A percentile compares a stretch with the other conserved stretches of the same genome.
Conservation (phyloP, 106 monocot species). For the Vanilla planifolia region DNA sequence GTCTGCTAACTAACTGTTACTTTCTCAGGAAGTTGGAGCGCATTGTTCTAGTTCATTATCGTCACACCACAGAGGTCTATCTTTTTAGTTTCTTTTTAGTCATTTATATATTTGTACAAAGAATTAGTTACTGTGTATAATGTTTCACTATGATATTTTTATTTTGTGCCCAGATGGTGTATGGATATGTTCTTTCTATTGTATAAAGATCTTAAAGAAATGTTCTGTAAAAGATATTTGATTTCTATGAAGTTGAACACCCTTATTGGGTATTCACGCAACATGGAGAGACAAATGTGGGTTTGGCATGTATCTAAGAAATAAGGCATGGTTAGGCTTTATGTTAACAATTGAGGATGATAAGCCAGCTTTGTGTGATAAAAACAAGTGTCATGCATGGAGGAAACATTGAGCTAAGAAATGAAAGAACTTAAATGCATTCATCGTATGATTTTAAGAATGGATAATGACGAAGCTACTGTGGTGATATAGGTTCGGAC, state of each 20-base stretch:
- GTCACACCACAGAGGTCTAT: conserved; percentile 52
- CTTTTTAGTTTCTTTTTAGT: background rate
- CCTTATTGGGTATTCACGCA: background rate
- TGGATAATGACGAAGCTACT: too few relatives aligned
- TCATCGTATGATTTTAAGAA: too few relatives aligned
- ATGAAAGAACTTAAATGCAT: too few relatives aligned
- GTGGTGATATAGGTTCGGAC: too few relatives aligned
- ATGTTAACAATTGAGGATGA: too few relatives aligned
- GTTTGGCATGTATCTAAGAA: background rate
- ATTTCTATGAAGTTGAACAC: background rate
- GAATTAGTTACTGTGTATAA: too few relatives aligned
- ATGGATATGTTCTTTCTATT: background rate
- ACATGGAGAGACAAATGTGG: background rate
- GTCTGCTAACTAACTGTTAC: conserved; percentile 10
- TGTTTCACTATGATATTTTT: background rate
- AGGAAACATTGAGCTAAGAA: too few relatives aligned
- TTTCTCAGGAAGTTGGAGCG: conserved; percentile 69
- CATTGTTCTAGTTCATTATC: conserved; percentile 96
- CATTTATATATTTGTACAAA: conserved; percentile 1
- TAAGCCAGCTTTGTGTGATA: too few relatives aligned
- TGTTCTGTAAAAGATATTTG: background rate
- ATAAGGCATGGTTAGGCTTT: too few relatives aligned
- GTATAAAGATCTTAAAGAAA: background rate
- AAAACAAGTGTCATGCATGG: too few relatives aligned
- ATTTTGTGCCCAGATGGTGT: background rate